phyloP scores from a whole-genome alignment of 805 yeast genomes.

The Lipomyces anomalus region DNA sequence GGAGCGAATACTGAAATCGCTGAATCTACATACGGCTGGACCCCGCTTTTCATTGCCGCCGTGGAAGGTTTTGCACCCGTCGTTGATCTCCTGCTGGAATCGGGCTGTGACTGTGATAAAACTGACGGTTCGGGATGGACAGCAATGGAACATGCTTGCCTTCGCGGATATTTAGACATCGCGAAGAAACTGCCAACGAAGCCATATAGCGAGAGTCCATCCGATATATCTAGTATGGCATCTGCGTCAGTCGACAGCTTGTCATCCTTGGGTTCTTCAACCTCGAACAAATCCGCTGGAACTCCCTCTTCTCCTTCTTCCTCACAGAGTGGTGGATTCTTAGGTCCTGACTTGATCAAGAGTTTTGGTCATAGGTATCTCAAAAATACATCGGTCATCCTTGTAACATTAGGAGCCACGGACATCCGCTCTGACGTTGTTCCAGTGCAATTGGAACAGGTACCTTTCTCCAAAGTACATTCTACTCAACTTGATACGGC shows the following conservation, averaged over 20 bases:
- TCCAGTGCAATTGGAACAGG: constrained; percentile 64
- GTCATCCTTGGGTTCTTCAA: constrained; percentile 13
- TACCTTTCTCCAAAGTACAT: constrained; percentile 69
- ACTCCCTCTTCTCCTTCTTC: constrained; percentile 25
- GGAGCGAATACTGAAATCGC: constrained; percentile 72
- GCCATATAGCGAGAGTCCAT: constrained; percentile 9
- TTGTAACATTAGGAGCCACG: constrained; percentile 81
- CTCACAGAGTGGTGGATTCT: constrained; percentile 3
- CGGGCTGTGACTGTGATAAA: constrained; percentile 49
- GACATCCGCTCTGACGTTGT: constrained; percentile 56
- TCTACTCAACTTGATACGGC: constrained; percentile 88
- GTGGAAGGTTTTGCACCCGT: constrained; percentile 68
- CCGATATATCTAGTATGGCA: constrained; percentile 15
- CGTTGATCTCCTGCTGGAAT: constrained; percentile 47
- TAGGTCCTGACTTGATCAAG: constrained; percentile 51
- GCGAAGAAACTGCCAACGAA: constrained; percentile 47
- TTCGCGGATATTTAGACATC: constrained; percentile 76
- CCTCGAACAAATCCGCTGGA: constrained; percentile 5
- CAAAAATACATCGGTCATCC: constrained; percentile 59
- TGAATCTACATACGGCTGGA: constrained; percentile 84
- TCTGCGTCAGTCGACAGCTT: constrained; percentile 23
- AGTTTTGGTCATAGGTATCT: constrained; percentile 81
- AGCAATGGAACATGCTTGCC: constrained; percentile 93
- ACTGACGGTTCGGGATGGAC: constrained; percentile 90
- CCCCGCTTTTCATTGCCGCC: constrained; percentile 85